Evolutionary conservation across 352 stramenopile species (phyloP).

Genomic region (Bremia lactucae): DNA sequence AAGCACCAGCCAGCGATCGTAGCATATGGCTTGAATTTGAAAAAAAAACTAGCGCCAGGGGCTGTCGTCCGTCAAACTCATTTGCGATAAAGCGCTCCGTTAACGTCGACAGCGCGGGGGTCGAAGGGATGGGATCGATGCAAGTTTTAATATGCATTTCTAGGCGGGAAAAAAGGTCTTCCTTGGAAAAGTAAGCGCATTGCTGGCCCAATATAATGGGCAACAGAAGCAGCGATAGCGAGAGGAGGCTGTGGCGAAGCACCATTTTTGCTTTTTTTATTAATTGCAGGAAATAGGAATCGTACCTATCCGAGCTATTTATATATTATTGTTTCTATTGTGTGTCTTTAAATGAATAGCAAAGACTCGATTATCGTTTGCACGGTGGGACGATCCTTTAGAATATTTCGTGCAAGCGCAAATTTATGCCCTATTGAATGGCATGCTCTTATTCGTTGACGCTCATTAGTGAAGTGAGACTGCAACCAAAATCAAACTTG

Average conservation of each 20-base stretch:
- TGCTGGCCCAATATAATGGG: slow-evolving; percentile 8
- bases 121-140: slow-evolving; percentile 20
- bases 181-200: slow-evolving; percentile 25
- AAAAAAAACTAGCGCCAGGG: slow-evolving; percentile 43
- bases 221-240: slow-evolving; percentile 10
- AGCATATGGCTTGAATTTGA: slow-evolving; percentile 32
- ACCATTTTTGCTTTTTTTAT: too few species aligned
- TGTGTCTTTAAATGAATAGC: too few species aligned
- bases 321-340: too few species aligned
- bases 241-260: slow-evolving; percentile 4
- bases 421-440: too few species aligned
- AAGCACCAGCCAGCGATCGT: slow-evolving; percentile 18
- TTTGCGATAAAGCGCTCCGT: slow-evolving; percentile 36
- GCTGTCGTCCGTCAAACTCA: slow-evolving; percentile 41
- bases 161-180: slow-evolving; percentile 35
- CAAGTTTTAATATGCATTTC: slow-evolving; percentile 31
- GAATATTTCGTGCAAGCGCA: too few species aligned
- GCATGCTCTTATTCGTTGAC: too few species aligned
- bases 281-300: too few species aligned
- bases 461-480: too few species aligned
- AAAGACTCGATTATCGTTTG: too few species aligned
- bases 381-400: too few species aligned
- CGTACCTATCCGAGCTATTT: too few species aligned
- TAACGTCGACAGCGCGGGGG: slow-evolving; percentile 24
- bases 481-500: too few species aligned